Evolutionary conservation across 345 rosid genomes (phyloP).

Genomic region (Salix udensis): DNA sequence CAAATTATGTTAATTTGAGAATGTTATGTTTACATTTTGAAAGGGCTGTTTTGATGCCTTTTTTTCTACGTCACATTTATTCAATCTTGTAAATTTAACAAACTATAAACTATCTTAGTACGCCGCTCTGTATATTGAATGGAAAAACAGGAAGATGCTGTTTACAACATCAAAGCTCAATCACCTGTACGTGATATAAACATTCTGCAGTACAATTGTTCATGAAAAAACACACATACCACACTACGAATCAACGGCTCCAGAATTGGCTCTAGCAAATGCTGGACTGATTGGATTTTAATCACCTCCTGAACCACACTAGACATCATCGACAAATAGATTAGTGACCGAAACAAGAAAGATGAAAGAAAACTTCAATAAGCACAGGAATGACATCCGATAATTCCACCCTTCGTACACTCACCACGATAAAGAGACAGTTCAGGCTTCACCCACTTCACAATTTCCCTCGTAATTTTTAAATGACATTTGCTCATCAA

Average conservation of each 20-base stretch:
- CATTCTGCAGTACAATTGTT: not conserved
- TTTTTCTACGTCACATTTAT: too few relatives aligned
- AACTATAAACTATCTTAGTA: too few relatives aligned
- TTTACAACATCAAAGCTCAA: not conserved
- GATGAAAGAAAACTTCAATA: not conserved
- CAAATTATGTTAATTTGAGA: too few relatives aligned
- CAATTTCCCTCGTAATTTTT: not conserved
- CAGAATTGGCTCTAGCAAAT: constrained; percentile 73
- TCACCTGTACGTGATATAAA: not conserved
- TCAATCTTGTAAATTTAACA: too few relatives aligned
- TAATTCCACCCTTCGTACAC: not conserved
- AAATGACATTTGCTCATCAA: not conserved
- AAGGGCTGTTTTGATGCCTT: too few relatives aligned
- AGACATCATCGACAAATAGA: constrained; percentile 24
- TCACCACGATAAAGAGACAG: not conserved
- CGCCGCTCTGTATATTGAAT: too few relatives aligned
- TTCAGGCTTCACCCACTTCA: not conserved
- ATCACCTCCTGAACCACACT: constrained; percentile 95
- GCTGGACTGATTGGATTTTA: constrained; percentile 64
- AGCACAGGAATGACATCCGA: not conserved
- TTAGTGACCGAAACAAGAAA: constrained; percentile 12
- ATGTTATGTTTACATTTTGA: too few relatives aligned
- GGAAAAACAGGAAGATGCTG: not conserved
- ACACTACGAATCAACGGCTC: constrained; percentile 95
- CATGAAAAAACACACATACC: constrained; percentile 43